phyloP scores from a whole-genome alignment of 2,329 filamentous ascomycete genomes.

The Pleomassaria siparia region DNA sequence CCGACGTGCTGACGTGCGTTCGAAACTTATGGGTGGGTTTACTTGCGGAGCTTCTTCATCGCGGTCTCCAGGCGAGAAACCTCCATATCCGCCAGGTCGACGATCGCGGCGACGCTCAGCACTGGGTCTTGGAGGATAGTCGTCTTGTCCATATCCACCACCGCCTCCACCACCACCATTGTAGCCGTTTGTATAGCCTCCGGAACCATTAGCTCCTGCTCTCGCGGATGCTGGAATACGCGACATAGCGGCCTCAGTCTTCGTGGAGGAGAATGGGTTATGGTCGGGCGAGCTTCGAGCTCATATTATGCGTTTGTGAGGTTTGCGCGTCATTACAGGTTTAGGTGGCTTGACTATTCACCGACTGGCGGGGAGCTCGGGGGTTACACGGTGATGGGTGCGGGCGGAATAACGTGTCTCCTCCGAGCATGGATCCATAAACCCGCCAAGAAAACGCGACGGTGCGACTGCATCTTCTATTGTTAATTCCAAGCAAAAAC shows the following conservation, averaged over 20 bases:
- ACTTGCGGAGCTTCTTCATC: constrained; percentile 33
- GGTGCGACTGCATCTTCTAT: neutral
- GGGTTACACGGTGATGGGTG: constrained; percentile 23
- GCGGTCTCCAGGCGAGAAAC: constrained; percentile 10
- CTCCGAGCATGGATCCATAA: neutral
- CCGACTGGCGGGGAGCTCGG: constrained; percentile 32
- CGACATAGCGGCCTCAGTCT: constrained; percentile 32
- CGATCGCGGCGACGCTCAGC: constrained; percentile 29
- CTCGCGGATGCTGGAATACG: constrained; percentile 33
- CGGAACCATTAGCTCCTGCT: constrained; percentile 30
- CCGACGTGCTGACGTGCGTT: constrained; percentile 44
- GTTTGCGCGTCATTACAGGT: constrained; percentile 13
- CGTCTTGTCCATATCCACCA: constrained; percentile 26
- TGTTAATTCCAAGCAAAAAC: neutral
- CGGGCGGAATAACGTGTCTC: constrained; percentile 9
- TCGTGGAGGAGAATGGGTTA: constrained; percentile 9
- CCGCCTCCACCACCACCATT: constrained; percentile 24
- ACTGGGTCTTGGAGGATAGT: constrained; percentile 22
- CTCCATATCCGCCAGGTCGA: constrained; percentile 10
- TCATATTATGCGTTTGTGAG: constrained; percentile 19
- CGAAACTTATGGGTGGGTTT: constrained; percentile 43
- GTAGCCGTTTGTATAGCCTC: constrained; percentile 43
- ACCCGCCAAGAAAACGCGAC: neutral
- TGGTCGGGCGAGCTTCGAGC: constrained; percentile 1
- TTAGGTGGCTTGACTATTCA: neutral